These are phyloP conservation scores for Evernia prunastri DNA, from an alignment of 495 filamentous ascomycete genomes.

Conservation along the genomic window DNA sequence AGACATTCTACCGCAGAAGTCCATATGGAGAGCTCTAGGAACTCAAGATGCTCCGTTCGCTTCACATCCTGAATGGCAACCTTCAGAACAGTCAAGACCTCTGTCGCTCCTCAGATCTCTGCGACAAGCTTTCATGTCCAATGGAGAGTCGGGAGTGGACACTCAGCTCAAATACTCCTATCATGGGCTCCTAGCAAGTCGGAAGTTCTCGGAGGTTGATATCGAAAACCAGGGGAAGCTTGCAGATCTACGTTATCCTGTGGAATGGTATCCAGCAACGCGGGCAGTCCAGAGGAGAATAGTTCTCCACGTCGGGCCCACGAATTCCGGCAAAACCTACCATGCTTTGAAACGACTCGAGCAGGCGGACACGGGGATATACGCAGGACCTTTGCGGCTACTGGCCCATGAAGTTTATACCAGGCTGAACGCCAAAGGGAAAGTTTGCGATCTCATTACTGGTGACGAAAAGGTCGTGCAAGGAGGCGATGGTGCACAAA, in stretches of 20 bases:
- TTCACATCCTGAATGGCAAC: conserved; percentile 11
- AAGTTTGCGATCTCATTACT: conserved; percentile 72
- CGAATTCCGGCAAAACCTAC: conserved; percentile 98
- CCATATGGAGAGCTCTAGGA: neutral
- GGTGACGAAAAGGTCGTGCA: conserved; percentile 72
- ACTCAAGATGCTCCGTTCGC: neutral
- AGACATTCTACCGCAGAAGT: conserved; percentile 5
- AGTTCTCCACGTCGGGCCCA: conserved; percentile 93
- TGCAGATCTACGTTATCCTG: conserved; percentile 74
- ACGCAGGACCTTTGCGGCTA: conserved; percentile 83
- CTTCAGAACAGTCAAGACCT: conserved; percentile 17
- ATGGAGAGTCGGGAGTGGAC: conserved; percentile 42
- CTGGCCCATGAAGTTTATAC: conserved; percentile 90
- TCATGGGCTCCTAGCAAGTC: conserved; percentile 44
- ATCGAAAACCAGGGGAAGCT: conserved; percentile 55
- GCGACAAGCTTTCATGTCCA: conserved; percentile 49
- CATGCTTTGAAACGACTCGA: conserved; percentile 85
- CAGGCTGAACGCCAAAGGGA: conserved; percentile 69
- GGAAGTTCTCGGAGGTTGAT: conserved; percentile 42
- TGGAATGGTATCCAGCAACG: conserved; percentile 85
- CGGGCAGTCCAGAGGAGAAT: conserved; percentile 71
- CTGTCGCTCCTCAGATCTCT: conserved; percentile 31
- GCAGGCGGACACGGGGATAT: conserved; percentile 67
- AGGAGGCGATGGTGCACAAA: conserved; percentile 34
- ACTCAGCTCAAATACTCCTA: conserved; percentile 53